Base-by-base conservation (phyloP, 371 early-diverging fungal species). In the Mortierella sp. region DNA sequence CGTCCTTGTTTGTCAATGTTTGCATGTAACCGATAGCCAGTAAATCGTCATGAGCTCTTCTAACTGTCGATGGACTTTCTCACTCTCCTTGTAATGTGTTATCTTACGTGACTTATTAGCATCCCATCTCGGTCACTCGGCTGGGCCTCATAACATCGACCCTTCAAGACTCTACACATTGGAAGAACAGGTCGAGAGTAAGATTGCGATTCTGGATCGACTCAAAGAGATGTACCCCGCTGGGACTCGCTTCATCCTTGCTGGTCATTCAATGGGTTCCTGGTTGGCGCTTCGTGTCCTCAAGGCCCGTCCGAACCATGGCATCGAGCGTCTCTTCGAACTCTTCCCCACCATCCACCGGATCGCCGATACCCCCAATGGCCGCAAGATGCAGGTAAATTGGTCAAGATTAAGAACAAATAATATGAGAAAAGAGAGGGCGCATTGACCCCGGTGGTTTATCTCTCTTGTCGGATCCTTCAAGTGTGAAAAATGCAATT, bases 301-400 rank as follows among this genome's bases (percentile, higher is more conserved):
- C 38, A 93, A 92, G 73, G 86, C 88, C 28, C 89, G 94, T 13
- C 94, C 94, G 14, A 79, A 89, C 52, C 90, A 90, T 71, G 88
- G 89, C 16, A 93, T 97, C 47, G 87, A 86, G 50, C 92, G 93
- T 6, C 80, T 95, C 5, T 90, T 96, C 73, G 90, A 90, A 1
- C 87, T 97, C 73, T 97, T 97, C 79, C 97, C 97, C 13, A 94
- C 96, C 0, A 81, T 97, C 5, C 93, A 94, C 57, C 89, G 93
- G 34, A 96, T 97, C 76, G 94, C 93, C 0, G 84, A 91, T 10
- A 95, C 96, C 21, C 96, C 96, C 7, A 93, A 95, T 42, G 97
- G 97, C 6, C 89, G 90, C 10, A 86, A 91, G 52, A 85, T 96
- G 63, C 82, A 89, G 74, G 92, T 93, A 89, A 77, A 83, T 65